These are phyloP conservation scores for Talaromyces albobiverticillius DNA, from an alignment of 2,329 filamentous ascomycete genomes.

Conservation along the genomic window DNA sequence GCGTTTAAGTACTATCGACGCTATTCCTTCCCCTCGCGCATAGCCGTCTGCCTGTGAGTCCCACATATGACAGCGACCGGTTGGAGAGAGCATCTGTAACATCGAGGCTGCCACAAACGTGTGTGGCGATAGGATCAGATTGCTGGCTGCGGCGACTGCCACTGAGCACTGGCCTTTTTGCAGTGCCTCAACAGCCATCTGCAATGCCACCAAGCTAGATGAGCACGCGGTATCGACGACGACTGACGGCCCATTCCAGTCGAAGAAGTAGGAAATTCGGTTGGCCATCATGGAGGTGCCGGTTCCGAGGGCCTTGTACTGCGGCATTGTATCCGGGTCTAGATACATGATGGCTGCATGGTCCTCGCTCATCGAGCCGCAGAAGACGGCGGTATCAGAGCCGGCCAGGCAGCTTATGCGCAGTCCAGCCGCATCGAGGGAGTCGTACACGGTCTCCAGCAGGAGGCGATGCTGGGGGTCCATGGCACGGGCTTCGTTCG, in stretches of 20 bases:
- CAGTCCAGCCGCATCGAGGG: constrained; percentile 22
- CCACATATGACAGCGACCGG: constrained; percentile 52
- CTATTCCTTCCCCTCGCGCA: constrained; percentile 53
- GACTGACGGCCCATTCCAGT: constrained; percentile 39
- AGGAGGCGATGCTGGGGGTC: constrained; percentile 26
- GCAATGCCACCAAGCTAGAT: constrained; percentile 37
- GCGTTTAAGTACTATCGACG: constrained; percentile 51
- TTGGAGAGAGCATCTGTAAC: constrained; percentile 49
- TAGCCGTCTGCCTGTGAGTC: constrained; percentile 49
- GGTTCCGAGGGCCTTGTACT: constrained; percentile 25
- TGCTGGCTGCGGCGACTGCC: constrained; percentile 23
- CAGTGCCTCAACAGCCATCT: constrained; percentile 30
- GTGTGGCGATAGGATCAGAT: constrained; percentile 27
- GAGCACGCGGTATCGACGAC: constrained; percentile 49
- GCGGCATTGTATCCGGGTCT: constrained; percentile 16
- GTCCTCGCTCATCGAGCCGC: constrained; percentile 24
- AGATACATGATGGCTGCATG: constrained; percentile 18
- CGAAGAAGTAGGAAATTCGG: constrained; percentile 40
- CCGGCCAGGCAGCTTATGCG: constrained; percentile 20
- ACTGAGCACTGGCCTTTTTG: constrained; percentile 24
- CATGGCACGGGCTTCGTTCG: constrained; percentile 30
- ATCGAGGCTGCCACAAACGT: constrained; percentile 32
- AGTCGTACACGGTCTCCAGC: constrained; percentile 42
- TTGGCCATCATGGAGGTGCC: constrained; percentile 38
- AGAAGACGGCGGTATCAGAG: constrained; percentile 26